Evolutionary conservation across 2,329 filamentous ascomycete genomes (phyloP), one percentile per base, ranked within the genome.

Genomic region (Epichloe sibirici): DNA sequence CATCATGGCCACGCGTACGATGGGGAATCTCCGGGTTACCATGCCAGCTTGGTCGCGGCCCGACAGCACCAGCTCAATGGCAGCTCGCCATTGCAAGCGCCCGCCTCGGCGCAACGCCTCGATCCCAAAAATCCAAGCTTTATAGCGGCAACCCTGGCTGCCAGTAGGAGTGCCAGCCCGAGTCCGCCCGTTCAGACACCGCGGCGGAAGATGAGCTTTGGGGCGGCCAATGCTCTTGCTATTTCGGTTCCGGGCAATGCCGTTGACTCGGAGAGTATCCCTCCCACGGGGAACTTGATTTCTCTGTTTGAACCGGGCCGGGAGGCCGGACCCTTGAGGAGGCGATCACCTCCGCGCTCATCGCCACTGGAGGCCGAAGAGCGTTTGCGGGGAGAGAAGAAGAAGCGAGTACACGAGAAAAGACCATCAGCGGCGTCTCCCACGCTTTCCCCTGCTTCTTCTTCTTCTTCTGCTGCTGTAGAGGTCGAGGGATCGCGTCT

Each of bases 211-310:
- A 59, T 57, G 5, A 70, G 66, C 54, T 50, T 61, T 23, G 65
- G 63, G 17, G 60, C 60, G 7, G 54, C 59, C 40, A 68, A 66
- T 54, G 57, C 62, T 35, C 3, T 53, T 60, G 25, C 58, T 40
- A 12, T 9, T 11, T 5, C 57, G 54, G 37, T 57, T 54, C 47
- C 47, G 37, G 60, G 60, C 48, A 59, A 66, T 45, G 59, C 62
- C 49, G 62, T 68, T 37, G 64, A 86, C 62, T 77, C 77, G 9
- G 75, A 72, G 1, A 71, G 80, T 5, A 82, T 86, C 48, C 71
- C 77, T 25, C 75, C 84, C 0, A 83, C 84, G 0, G 79, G 73
- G 3, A 78, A 81, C 4, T 71, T 88, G 21, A 83, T 88, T 51
- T 78, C 78, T 40, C 74, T 87, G 69, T 88, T 88, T 58, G 85